Evolutionary conservation across 352 stramenopile genomes (phyloP).

Genomic region (Phytophthora lateralis): DNA sequence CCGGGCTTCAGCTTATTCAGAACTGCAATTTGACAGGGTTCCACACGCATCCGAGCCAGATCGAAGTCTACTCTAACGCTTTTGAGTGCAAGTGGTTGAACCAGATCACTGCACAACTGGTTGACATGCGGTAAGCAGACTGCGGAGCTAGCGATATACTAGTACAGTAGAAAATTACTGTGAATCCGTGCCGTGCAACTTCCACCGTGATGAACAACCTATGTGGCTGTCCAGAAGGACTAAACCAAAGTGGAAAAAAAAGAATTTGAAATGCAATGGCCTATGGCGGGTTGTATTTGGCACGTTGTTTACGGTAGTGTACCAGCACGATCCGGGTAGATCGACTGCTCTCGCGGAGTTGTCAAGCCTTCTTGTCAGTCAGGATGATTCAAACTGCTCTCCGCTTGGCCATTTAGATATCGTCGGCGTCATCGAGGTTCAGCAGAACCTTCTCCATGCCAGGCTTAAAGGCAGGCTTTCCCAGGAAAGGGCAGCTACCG

Average conservation of each 20-base stretch:
- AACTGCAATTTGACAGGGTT: conserved; percentile 88
- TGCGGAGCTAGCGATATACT: conserved; percentile 5
- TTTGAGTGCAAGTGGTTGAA: conserved; percentile 74
- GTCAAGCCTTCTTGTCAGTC: conserved; percentile 1
- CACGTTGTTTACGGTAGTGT: conserved; percentile 18
- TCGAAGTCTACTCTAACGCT: conserved; percentile 83
- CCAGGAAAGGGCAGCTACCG: conserved; percentile 95
- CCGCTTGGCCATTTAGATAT: conserved; percentile 59
- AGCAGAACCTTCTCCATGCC: conserved; percentile 88
- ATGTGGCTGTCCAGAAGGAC: neutral
- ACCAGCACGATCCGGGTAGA: conserved; percentile 24
- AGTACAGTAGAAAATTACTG: conserved; percentile 7
- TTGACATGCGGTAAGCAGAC: conserved; percentile 70
- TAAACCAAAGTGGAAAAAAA: neutral
- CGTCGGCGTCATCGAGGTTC: conserved; percentile 79
- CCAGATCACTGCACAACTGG: conserved; percentile 39
- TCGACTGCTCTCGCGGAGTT: conserved; percentile 13
- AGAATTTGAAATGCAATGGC: conserved; percentile 26
- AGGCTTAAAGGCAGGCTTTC: conserved; percentile 96
- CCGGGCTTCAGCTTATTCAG: conserved; percentile 87
- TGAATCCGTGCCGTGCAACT: conserved; percentile 3
- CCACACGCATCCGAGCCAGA: conserved; percentile 77
- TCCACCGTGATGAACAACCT: neutral
- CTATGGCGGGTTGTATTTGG: conserved; percentile 25
- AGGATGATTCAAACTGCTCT: conserved; percentile 10